Conservation (phyloP, 345 rosid genomes). For the Eucalyptus decipiens region DNA sequence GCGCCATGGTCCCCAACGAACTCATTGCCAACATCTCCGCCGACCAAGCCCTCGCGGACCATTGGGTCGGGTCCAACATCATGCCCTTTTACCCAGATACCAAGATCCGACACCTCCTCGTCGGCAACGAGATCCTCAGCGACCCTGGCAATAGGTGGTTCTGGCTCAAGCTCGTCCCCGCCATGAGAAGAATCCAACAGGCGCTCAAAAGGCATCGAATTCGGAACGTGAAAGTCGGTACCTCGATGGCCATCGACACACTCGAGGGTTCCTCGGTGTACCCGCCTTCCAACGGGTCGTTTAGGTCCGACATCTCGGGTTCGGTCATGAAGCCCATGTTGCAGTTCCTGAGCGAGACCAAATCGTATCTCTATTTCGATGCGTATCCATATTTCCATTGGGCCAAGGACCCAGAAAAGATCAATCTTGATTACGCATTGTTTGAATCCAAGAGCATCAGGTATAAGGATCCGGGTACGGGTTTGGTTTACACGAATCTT, state of each 20-base stretch:
- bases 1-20: conserved; percentile 63
- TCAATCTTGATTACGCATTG: conserved; percentile 60
- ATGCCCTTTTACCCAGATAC: conserved; percentile 30
- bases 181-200: conserved; percentile 50
- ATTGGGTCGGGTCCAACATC: conserved; percentile 51
- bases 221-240: conserved; percentile 58
- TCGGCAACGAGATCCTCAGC: conserved; percentile 78
- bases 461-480: conserved; percentile 49
- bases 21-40: conserved; percentile 35
- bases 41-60: conserved; percentile 31
- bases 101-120: conserved; percentile 71
- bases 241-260: conserved; percentile 49
- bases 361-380: conserved; percentile 71
- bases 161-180: conserved; percentile 52
- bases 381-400: conserved; percentile 77
- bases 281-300: conserved; percentile 82
- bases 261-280: conserved; percentile 31
- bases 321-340: conserved; percentile 56
- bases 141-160: background rate
- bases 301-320: conserved; percentile 51
- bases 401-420: conserved; percentile 31
- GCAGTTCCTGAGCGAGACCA: conserved; percentile 73
- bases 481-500: conserved; percentile 56
- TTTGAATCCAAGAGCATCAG: conserved; percentile 35
- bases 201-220: conserved; percentile 27